phyloP scores from a whole-genome alignment of 768 basidiomycete species.

The Lentinula aciculospora region DNA sequence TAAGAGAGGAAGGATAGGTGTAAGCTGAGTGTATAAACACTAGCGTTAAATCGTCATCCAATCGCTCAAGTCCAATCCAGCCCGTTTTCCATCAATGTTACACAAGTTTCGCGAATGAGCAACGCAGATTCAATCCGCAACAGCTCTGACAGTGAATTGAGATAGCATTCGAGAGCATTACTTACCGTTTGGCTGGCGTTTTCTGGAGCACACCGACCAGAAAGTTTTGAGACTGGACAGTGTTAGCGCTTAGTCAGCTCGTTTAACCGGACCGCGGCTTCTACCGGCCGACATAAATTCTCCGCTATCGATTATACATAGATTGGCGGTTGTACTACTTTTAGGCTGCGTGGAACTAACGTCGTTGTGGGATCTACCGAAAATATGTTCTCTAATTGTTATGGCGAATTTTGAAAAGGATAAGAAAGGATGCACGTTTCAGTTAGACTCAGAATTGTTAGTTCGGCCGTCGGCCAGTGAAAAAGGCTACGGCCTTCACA shows the following conservation, averaged over 20 bases:
- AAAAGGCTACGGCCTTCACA: background rate
- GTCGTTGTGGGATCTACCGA: too few relatives aligned
- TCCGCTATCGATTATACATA: too few relatives aligned
- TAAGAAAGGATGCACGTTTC: too few relatives aligned
- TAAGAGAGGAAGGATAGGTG: slow-evolving; percentile 2
- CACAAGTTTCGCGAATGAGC: background rate
- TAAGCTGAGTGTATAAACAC: background rate
- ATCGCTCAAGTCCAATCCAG: slow-evolving; percentile 28
- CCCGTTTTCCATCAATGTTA: slow-evolving; percentile 8
- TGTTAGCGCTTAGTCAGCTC: background rate
- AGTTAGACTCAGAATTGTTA: too few relatives aligned
- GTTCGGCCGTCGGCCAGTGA: background rate
- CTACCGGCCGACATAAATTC: background rate
- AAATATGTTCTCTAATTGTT: too few relatives aligned
- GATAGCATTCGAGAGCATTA: background rate
- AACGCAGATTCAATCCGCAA: background rate
- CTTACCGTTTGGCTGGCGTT: slow-evolving; percentile 6
- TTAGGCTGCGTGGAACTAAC: too few relatives aligned
- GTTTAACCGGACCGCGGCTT: background rate
- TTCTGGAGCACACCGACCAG: background rate
- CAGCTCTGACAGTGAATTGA: background rate
- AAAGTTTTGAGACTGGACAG: background rate
- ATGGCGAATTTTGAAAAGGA: too few relatives aligned
- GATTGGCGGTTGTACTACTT: too few relatives aligned
- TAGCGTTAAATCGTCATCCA: slow-evolving; percentile 23